Base-by-base conservation (phyloP, 2,329 filamentous ascomycete species). In the Penicillium sp. region DNA sequence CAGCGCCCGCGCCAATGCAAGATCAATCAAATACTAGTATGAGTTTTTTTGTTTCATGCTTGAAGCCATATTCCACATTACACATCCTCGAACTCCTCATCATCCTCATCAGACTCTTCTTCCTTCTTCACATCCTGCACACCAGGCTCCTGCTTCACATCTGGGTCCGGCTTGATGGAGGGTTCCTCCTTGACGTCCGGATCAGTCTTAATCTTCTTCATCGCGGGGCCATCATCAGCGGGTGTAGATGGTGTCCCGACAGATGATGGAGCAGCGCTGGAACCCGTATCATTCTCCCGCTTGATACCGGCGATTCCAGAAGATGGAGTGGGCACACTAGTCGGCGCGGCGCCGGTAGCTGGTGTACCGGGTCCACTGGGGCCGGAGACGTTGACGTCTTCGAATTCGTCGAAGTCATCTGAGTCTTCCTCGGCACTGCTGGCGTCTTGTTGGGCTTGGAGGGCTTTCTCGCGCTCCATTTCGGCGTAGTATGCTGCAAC, bases 401-500 rank as follows among this genome's bases (percentile, higher is more conserved):
- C 77, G 39, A 79, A 78, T 47, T 76, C 73, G 37, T 75, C 73
- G n/a, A 69, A 69, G 1, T 71, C 73, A 46, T 76, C 74, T 1
- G 70, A 75, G 23, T 72, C 71, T 33, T 76, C 74, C 2, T 75
- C 73, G 10, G 65, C 72, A 37, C 69, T 76, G 53, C 71, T 76
- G 7, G 67, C 73, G 43, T 78, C 76, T 56, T 73, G 67, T 54
- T 74, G 64, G 2, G 70, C 75, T 54, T 76, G 73, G 1, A 74
- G 64, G 16, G 72, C 75, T 55, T 76, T 72, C 55, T 77, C 75
- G 2, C 71, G 66, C 24, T 72, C 75, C 70, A 79, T 76, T 54
- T 77, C 75, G 1, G 74, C 75, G 51, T 78, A 79, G 63, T 78
- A 78, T 3, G 75, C 75, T 14, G 75, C 75, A 47, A 78, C 71